Evolutionary conservation across 768 basidiomycete genomes (phyloP).

Genomic region (Scleroderma citrinum): DNA sequence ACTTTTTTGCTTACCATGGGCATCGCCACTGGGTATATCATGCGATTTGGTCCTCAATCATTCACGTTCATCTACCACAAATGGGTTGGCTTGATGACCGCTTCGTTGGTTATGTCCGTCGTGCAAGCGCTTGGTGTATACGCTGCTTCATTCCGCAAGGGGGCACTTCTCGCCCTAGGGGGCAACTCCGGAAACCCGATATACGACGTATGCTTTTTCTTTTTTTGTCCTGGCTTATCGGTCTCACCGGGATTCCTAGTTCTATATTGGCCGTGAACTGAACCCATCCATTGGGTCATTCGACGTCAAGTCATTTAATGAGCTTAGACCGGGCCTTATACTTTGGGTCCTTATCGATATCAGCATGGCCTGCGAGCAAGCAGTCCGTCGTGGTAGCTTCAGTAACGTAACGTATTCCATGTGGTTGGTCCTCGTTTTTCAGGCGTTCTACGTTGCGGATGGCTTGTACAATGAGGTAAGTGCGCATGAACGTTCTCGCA

Average conservation of each 20-base stretch:
- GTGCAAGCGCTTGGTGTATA: constrained; percentile 73
- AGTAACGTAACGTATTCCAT: constrained; percentile 77
- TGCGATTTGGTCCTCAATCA: constrained; percentile 66
- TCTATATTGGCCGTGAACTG: constrained; percentile 90
- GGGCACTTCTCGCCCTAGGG: constrained; percentile 80
- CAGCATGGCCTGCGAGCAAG: constrained; percentile 88
- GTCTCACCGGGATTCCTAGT: constrained; percentile 38
- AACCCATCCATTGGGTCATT: constrained; percentile 81
- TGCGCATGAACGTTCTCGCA: constrained; percentile 9
- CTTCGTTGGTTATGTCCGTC: constrained; percentile 71
- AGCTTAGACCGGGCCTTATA: constrained; percentile 55
- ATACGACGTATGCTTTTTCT: constrained; percentile 69
- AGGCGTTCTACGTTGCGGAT: constrained; percentile 83
- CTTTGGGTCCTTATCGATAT: constrained; percentile 92
- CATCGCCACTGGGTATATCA: constrained; percentile 59
- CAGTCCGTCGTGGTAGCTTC: constrained; percentile 65
- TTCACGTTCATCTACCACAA: constrained; percentile 91
- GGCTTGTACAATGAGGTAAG: constrained; percentile 86
- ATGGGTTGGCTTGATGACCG: constrained; percentile 86
- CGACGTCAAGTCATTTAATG: constrained; percentile 59
- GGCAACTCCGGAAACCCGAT: constrained; percentile 84
- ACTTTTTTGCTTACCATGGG: constrained; percentile 83
- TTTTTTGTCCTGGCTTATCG: neutral
- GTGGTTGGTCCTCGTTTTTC: constrained; percentile 84
- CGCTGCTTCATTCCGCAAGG: constrained; percentile 57